phyloP scores from a whole-genome alignment of 2,329 filamentous ascomycete species.

The Gremmenia infestans region DNA sequence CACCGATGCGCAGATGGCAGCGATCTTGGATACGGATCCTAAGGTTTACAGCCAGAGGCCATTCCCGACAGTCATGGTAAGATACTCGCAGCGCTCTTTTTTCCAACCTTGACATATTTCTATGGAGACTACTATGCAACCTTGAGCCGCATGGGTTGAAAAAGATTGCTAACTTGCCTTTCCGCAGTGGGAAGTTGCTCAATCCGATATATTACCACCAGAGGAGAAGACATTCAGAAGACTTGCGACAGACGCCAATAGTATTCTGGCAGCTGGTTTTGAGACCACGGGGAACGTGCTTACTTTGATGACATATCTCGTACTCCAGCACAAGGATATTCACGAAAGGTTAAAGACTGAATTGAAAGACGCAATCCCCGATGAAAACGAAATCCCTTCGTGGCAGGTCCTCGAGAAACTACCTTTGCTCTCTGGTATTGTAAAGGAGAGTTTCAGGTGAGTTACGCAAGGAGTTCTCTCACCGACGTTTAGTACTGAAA shows the following conservation, averaged over 20 bases:
- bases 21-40: slow-evolving; percentile 1
- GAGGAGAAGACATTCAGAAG: slow-evolving; percentile 31
- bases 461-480: neutral
- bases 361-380: slow-evolving; percentile 20
- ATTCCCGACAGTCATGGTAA: slow-evolving; percentile 3
- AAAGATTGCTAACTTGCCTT: too few relatives aligned
- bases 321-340: slow-evolving; percentile 30
- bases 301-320: slow-evolving; percentile 30
- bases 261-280: slow-evolving; percentile 32
- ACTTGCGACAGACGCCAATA: slow-evolving; percentile 29
- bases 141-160: too few relatives aligned
- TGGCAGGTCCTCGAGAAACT: slow-evolving; percentile 24
- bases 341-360: slow-evolving; percentile 30
- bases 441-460: slow-evolving; percentile 30
- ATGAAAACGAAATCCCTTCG: slow-evolving; percentile 10
- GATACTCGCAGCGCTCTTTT: too few relatives aligned
- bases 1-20: neutral
- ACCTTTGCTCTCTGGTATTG: slow-evolving; percentile 25
- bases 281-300: slow-evolving; percentile 33
- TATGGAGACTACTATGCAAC: too few relatives aligned
- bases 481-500: neutral
- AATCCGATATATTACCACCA: slow-evolving; percentile 14
- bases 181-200: slow-evolving; percentile 1
- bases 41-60: slow-evolving; percentile 1
- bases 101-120: too few relatives aligned